Evolutionary conservation across 768 basidiomycete species (phyloP), one percentile per base, ranked within the genome.

Genomic region (Trametes sanguinea): DNA sequence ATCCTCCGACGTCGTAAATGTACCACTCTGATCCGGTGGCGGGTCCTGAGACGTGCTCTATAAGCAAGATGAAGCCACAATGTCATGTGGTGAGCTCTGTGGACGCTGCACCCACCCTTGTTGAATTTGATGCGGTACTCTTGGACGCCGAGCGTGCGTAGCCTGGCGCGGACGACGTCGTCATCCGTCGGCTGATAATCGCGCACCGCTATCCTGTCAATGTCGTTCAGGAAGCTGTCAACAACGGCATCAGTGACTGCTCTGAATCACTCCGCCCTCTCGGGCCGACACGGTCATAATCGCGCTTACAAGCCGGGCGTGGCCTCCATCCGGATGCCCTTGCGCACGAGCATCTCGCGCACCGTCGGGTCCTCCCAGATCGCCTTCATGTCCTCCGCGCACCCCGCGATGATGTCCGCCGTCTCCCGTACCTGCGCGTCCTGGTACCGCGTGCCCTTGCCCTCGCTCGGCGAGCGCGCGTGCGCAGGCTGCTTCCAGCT

Each of bases 1-100:
- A 87, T 22, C 90, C 91, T 22, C 91, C 90, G 48, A 93, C 90
- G 69, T 94, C 91, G 70, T 90, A 94, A 63, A 94, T 77, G 57
- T 83, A 76, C 91, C 91, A 92, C 70, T 92, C 90, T 4, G 67
- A 81, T 81, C 27, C 86, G 82, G 68, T 59, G 1, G 71, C 67
- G 62, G 82, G 80, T 10, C 83, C 83, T 60, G 78, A 14, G 42
- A 47, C 22, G 22, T 22, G 45, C 57, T 48, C 51, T 8, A 0
- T 37, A 16, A 39, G 33, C 22, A 43, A 6, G 11, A 11, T 37
- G 35, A 37, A n/a, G 16, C 22, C 16, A 33, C 27, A 33, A 50
- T 1, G 27, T 4, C 42, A n/a, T 43, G 3, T 43, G 14, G 13
- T 14, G 14, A 16, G 9, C n/a, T 16, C 33, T 22, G 53, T 17